Conservation (phyloP, 2,329 filamentous ascomycete genomes). For the Mycogone perniciosa region DNA sequence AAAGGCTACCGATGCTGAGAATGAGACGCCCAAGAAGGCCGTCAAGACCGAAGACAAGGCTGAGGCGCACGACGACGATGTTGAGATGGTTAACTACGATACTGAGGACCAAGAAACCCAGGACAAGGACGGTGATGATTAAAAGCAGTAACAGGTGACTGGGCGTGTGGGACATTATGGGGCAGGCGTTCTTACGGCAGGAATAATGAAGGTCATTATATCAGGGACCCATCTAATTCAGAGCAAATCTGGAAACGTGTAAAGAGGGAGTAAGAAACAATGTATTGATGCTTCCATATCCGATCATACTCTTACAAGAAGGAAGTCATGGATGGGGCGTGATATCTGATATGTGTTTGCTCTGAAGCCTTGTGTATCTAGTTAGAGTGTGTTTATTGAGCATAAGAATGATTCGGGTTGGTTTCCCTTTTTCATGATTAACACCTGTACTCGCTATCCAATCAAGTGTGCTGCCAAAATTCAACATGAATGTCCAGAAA, state of each 20-base stretch:
- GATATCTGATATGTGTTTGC: conserved; percentile 5
- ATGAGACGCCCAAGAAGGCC: conserved; percentile 17
- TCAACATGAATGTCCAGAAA: background rate
- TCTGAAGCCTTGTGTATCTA: background rate
- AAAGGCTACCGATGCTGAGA: conserved; percentile 12
- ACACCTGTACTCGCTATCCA: conserved; percentile 2
- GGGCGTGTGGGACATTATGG: background rate
- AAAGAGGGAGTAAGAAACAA: no score
- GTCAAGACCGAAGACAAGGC: conserved; percentile 22
- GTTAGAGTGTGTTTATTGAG: background rate
- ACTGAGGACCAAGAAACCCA: conserved; percentile 35
- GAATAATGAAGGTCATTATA: background rate
- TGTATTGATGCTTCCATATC: background rate
- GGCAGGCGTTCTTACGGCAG: conserved; percentile 3
- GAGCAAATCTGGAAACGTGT: background rate
- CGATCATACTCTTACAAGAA: background rate
- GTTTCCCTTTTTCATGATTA: conserved; percentile 1
- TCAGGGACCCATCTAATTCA: background rate
- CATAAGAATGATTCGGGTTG: background rate
- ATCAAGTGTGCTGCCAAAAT: background rate
- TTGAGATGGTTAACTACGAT: conserved; percentile 44
- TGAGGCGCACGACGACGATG: conserved; percentile 39
- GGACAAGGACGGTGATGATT: conserved; percentile 30
- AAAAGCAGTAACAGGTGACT: background rate
- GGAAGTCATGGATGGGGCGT: conserved; percentile 1